A percentile compares a stretch with the other conserved stretches of the same genome.
These are phyloP conservation scores for Paraphaeosphaeria sporulosa DNA, from an alignment of 2,329 filamentous ascomycete species.

Conservation along the genomic window DNA sequence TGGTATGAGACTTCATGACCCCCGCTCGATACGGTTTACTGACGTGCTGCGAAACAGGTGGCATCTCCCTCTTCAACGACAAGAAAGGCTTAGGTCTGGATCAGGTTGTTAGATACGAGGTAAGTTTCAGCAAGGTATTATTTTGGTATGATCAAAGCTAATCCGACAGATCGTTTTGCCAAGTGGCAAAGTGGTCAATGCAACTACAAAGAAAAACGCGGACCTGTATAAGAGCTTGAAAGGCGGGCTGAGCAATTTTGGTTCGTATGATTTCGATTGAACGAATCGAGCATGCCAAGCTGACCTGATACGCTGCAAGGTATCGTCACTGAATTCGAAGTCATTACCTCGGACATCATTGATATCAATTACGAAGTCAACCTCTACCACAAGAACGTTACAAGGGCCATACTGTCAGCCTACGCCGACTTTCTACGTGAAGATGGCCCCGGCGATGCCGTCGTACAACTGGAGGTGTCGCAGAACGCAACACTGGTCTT, in stretches of 20 bases:
- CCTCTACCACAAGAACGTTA: background rate
- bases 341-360: background rate
- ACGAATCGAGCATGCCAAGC: background rate
- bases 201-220: background rate
- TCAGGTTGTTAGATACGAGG: conserved; percentile 1
- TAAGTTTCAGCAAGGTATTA: background rate
- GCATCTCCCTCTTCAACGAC: background rate
- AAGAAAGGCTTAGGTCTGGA: background rate
- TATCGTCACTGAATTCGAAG: background rate
- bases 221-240: background rate
- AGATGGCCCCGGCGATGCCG: background rate
- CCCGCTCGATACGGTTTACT: background rate
- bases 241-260: background rate
- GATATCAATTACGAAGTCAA: background rate
- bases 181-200: background rate
- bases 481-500: background rate
- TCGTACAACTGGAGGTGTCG: background rate
- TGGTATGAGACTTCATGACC: background rate
- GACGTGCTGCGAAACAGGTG: background rate
- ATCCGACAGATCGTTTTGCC: background rate
- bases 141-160: background rate
- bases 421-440: background rate
- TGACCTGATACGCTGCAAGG: background rate
- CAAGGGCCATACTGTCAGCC: background rate
- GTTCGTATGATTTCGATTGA: background rate